Conservation (phyloP, 2,329 filamentous ascomycete species). For the Albophoma yamanashiensis region DNA sequence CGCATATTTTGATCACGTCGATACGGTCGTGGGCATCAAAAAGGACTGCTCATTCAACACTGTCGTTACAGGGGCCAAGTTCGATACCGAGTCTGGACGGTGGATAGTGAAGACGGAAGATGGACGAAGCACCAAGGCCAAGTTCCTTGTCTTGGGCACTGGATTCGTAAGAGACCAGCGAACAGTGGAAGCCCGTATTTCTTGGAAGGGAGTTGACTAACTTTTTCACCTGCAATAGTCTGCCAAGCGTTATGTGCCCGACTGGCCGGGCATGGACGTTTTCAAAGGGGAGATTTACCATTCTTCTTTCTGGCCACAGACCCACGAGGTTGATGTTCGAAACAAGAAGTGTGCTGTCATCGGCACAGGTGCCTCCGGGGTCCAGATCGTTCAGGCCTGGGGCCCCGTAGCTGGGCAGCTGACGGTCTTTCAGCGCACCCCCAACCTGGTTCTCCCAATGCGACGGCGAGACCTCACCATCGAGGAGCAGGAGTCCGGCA, state of each 20-base stretch:
- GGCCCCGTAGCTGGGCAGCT: constrained; percentile 40
- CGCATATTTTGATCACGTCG: constrained; percentile 48
- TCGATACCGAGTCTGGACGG: constrained; percentile 32
- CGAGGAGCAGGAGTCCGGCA: constrained; percentile 28
- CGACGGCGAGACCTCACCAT: constrained; percentile 29
- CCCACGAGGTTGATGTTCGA: constrained; percentile 38
- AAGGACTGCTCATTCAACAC: constrained; percentile 48
- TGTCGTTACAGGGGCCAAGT: constrained; percentile 39
- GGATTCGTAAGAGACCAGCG: constrained; percentile 30
- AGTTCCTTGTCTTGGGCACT: constrained; percentile 40
- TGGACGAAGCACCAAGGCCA: constrained; percentile 36
- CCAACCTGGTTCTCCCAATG: constrained; percentile 56
- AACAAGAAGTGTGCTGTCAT: constrained; percentile 52
- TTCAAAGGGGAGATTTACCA: constrained; percentile 52
- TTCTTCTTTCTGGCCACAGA: constrained; percentile 49
- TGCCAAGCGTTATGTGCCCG: constrained; percentile 49
- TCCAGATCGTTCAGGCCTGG: constrained; percentile 53
- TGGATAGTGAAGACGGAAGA: constrained; percentile 40
- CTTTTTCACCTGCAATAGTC: constrained; percentile 21
- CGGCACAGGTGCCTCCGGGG: constrained; percentile 53
- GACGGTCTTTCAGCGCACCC: constrained; percentile 55
- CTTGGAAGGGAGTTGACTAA: not conserved
- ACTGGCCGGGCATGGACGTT: constrained; percentile 46
- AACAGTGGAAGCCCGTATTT: not conserved
- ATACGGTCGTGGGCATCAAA: constrained; percentile 40